Base-by-base conservation (phyloP, 768 basidiomycete species). In the Cantharellus cinnabarinus region DNA sequence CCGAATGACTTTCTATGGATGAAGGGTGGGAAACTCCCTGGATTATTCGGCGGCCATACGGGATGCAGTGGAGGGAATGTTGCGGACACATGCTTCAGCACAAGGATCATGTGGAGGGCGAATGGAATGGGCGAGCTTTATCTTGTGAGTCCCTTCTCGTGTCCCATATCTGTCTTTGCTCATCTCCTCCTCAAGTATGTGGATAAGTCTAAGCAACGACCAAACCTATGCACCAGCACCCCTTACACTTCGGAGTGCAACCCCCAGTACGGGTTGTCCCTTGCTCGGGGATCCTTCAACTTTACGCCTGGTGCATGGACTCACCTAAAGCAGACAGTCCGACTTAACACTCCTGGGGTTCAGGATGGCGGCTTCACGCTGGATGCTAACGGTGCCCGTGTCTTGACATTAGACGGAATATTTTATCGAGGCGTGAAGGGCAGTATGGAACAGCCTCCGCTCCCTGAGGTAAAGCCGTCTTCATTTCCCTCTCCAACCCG, bases 21-120 rank as follows among this genome's bases (percentile, higher is more conserved):
- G 15, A 73, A 77, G 58, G 89, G 78, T 3, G 90, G 90, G 4
- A 93, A 95, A 69, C 67, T 93, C 3, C 87, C 89, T 0, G 90
- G 89, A 0, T 62, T 90, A 3, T 88, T 70, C 57, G 73, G 72
- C n/a, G 73, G 73, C n/a, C 29, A 56, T 34, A 71, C 66, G 2
- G 75, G 70, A 4, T 88, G 85, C 66, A 85, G 84, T 20, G 86
- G 86, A 3, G 86, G 86, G 0, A 72, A 79, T 63, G 74, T 75
- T n/a, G 89, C 86, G 4, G 62, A 72, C 41, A 73, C 76, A 50
- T 93, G 89, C 65, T 93, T 87, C 66, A 87, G 84, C 66, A 89
- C 88, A 3, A 71, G 89, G 37, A 60, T 91, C 63, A 91, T 93
- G 89, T 91, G 71, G 71, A 64, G 73, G 41, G 50, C 64, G 1